Evolutionary conservation across 768 basidiomycete species (phyloP).

Genomic region (Cubamyces lactineus): DNA sequence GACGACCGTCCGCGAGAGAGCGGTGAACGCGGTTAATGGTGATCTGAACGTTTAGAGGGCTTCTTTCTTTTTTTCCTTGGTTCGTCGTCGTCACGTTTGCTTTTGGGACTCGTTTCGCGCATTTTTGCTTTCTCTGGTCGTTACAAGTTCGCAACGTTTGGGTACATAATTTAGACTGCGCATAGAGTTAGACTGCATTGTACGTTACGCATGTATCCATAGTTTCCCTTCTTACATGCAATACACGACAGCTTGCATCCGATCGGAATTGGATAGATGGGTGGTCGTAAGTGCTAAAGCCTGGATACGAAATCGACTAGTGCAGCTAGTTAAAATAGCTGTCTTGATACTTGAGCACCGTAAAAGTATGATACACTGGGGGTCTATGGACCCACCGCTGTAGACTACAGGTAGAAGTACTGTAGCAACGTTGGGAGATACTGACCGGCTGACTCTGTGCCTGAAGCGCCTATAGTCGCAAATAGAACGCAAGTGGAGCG

Average conservation of each 20-base stretch:
- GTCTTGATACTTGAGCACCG: too few species aligned
- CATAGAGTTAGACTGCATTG: conserved; percentile 1
- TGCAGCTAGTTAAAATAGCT: too few species aligned
- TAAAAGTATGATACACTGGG: too few species aligned
- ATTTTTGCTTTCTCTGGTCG: not conserved
- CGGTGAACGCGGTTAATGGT: not conserved
- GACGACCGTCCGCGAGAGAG: conserved; percentile 2
- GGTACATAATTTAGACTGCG: not conserved
- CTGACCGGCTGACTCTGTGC: too few species aligned
- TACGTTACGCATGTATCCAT: conserved; percentile 7
- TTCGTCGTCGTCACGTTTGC: not conserved
- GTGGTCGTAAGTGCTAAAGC: not conserved
- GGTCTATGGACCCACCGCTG: too few species aligned
- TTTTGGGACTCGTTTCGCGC: not conserved
- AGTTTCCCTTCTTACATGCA: not conserved
- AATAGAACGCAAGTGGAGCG: not conserved
- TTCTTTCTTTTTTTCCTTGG: not conserved
- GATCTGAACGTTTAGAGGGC: not conserved
- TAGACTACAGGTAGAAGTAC: too few species aligned
- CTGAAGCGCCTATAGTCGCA: too few species aligned
- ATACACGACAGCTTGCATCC: not conserved
- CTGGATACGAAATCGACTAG: too few species aligned
- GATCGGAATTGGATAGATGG: too few species aligned
- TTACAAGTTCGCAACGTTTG: not conserved
- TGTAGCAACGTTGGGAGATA: too few species aligned